Percentiles rank a stretch among this genome's conserved stretches.
Conservation (phyloP, 2,329 filamentous ascomycete genomes). For the Cladosporium austrohemisphaericum region DNA sequence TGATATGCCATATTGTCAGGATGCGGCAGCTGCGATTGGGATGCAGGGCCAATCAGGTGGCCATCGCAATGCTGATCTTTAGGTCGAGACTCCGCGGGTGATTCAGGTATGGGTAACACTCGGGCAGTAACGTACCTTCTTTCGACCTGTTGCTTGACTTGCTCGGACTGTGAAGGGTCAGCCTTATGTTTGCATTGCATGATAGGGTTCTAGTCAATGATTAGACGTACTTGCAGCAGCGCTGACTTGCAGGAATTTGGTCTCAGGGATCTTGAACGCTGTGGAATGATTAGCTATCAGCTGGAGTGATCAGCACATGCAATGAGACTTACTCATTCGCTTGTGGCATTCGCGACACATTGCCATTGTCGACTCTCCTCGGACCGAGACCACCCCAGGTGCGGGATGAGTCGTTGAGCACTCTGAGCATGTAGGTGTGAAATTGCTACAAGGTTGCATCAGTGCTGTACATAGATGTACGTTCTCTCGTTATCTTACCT, state of each 20-base stretch:
- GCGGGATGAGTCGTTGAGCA: slow-evolving; percentile 66
- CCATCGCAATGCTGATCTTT: not conserved
- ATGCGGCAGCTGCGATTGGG: not conserved
- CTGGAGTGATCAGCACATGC: not conserved
- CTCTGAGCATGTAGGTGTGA: slow-evolving; percentile 71
- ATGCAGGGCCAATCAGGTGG: not conserved
- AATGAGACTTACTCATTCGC: slow-evolving; percentile 59
- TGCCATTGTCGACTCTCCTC: slow-evolving; percentile 69
- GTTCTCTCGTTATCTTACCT: slow-evolving; percentile 41
- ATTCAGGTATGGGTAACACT: not conserved
- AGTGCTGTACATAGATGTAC: not conserved
- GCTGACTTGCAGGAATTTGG: slow-evolving; percentile 72
- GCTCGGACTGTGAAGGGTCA: slow-evolving; percentile 9
- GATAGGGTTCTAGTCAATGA: not conserved
- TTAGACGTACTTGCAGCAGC: slow-evolving; percentile 37
- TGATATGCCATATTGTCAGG: not conserved
- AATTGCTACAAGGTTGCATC: slow-evolving; percentile 53
- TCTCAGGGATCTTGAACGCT: slow-evolving; percentile 70
- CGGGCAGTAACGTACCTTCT: slow-evolving; percentile 17
- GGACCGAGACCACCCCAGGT: slow-evolving; percentile 66
- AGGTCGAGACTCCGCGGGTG: slow-evolving; percentile 20
- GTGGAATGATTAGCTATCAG: not conserved
- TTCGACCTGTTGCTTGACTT: slow-evolving; percentile 13
- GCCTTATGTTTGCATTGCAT: not conserved
- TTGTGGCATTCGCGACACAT: slow-evolving; percentile 76